Base-by-base conservation (phyloP, 2,329 filamentous ascomycete species). In the Penicillium sp. region DNA sequence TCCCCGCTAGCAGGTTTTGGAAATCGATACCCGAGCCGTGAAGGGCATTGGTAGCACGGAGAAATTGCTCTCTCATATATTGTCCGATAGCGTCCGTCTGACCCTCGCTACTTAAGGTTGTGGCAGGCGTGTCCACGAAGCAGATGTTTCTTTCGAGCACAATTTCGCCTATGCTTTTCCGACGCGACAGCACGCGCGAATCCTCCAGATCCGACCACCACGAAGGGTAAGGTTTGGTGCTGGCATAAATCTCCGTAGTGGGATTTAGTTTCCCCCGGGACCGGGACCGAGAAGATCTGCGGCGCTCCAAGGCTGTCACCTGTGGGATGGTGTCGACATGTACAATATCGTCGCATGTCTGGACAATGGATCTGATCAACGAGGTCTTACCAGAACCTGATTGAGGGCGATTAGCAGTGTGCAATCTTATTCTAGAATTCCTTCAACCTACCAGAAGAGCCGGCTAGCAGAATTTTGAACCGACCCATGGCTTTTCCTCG, bases 121-220 rank as follows among this genome's bases (percentile, higher is more conserved):
- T 75, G 38, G 76, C 77, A 56, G 86, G 82, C 2, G 88, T 92
- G 71, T 97, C 92, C 50, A 96, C 84, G 65, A 99, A 96, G 68
- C 89, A 95, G 4, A 99, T 72, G 64, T 99, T 99, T 27, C 92
- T 82, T 65, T 97, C 92, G 38, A 97, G 74, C 33, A 96, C 80
- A 18, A 83, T 80, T 55, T 93, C 90, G 7, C 84, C 83, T 43
- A 82, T 74, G 62, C 87, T 92, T 65, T 84, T 88, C 61, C 86
- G 79, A 63, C 83, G 79, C 39, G 80, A 76, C 54, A 80, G 70
- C 41, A 77, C 72, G 22, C 76, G 76, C 49, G 80, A 82, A 53
- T 86, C 82, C 47, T 91, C 86, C 41, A 89, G 70, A 62, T 93
- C 87, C 12, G 85, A 84, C 86, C 88, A 95, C 93, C 93, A 97